Evolutionary conservation across 2,329 filamentous ascomycete genomes (phyloP), one percentile per base, ranked within the genome.

Genomic region (Botrytis fabae): DNA sequence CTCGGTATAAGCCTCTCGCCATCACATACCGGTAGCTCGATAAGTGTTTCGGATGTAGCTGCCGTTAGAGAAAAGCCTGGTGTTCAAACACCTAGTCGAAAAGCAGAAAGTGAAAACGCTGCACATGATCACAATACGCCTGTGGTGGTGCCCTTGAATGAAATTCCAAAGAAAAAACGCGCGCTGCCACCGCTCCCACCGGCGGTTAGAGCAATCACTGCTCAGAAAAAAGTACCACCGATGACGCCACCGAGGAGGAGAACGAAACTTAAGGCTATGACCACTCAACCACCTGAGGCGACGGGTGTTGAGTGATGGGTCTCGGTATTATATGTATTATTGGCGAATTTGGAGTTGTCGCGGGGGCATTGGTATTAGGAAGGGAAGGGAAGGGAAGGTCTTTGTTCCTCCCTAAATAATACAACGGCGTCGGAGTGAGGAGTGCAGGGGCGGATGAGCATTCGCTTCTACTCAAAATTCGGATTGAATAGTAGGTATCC

Each of bases 21-120:
- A 2, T 83, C 84, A 3, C 89, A 92, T 69, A 88, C 87, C n/a
- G 88, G 88, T 65, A 97, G 93, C 80, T 90, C 87, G 78, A 84
- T 93, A 76, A 95, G 92, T 79, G 91, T 96, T 64, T 85, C 89
- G 48, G 92, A 96, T 78, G 89, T 97, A 60, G 93, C 94, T 10
- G 89, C 89, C 18, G 92, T 94, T 62, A 93, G 87, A 81, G 93
- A 95, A 82, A 94, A 93, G 81, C 93, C 93, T 0, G 93, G 92
- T 1, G 89, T 95, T 35, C 90, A 94, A 78, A 94, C 93, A 28
- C 93, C 93, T 9, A 94, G 93, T 80, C 87, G 91, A 64, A 89
- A 84, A 74, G 80, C 81, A 20, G 76, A 77, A 35, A 80, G 79
- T 54, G 78, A 80, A 59, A 79, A 76, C 18, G 77, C 77, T 18